Evolutionary conservation across 140 eudicot genomes (phyloP), one percentile per base, ranked within the genome.

Genomic region (Senecio squalidus): DNA sequence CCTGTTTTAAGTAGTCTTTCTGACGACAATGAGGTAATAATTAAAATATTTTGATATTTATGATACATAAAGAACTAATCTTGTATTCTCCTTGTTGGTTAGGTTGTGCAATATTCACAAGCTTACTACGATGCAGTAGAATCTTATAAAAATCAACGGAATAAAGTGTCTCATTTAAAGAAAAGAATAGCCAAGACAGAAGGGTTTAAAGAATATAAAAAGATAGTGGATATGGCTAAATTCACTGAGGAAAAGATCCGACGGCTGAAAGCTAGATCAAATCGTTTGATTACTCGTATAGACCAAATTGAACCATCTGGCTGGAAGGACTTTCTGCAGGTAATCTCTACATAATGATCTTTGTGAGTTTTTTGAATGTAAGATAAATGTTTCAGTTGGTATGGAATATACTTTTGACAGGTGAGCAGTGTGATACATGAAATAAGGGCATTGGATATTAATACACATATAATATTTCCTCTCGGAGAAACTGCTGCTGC

Each of bases 401-500:
- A 34, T 5, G 11, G 41, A 34, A 34, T 34, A 34, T 69, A 29
- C 55, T 50, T 28, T 66, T 76, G 33, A 29, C 83, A 92, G 98
- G 86, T 92, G 68, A 92, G 98, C 83, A 87, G 72, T 56, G 98
- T 87, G 58, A 92, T 84, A 74, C 98, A 92, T 61, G 96, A 92
- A 82, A 70, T 75, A 52, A 79, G 98, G 76, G 98, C 98, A 28
- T 67, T 92, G 70, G 96, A 92, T 74, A 79, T 92, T 66, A 92
- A 92, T 47, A 81, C 96, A 39, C 85, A 79, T 4, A 59, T 84
- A 73, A 74, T 92, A 69, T 87, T 87, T 67, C 98, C 98, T 27
- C 95, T 92, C 40, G 98, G 98, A 64, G 98, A 92, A 87, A 92
- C 98, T 69, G 98, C 98, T 52, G 90, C 98, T 61, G 92, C 98